Conservation (phyloP, 768 basidiomycete genomes). For the Cantharellus anzutake region DNA sequence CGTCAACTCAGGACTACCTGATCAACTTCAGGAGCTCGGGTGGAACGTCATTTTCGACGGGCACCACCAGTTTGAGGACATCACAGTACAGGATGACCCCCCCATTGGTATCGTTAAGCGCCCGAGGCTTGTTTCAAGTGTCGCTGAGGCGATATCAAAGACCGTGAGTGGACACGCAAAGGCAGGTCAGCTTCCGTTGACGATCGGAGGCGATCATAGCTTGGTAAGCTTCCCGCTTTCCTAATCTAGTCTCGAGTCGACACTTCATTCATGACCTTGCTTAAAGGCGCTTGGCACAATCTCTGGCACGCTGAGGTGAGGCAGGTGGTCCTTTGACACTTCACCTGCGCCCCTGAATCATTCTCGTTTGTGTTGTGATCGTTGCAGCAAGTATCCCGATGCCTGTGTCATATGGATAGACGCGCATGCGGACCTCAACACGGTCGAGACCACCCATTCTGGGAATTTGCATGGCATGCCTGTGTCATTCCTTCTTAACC, state of each 20-base stretch:
- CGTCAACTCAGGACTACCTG: constrained; percentile 66
- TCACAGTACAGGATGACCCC: constrained; percentile 42
- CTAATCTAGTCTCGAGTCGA: neutral
- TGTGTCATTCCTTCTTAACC: constrained; percentile 70
- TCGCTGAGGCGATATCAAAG: constrained; percentile 59
- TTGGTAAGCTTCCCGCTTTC: constrained; percentile 31
- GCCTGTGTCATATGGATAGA: constrained; percentile 88
- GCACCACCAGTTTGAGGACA: constrained; percentile 73
- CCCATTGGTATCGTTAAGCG: constrained; percentile 83
- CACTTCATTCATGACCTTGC: neutral
- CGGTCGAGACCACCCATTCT: constrained; percentile 59
- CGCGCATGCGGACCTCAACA: constrained; percentile 96
- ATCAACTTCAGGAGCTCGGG: constrained; percentile 58
- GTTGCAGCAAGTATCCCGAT: constrained; percentile 21
- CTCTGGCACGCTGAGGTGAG: constrained; percentile 64
- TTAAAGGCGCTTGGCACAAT: constrained; percentile 80
- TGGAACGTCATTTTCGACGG: constrained; percentile 86
- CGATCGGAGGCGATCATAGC: constrained; percentile 92
- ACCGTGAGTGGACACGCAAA: constrained; percentile 56
- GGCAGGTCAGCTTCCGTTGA: constrained; percentile 70
- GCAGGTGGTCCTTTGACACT: neutral
- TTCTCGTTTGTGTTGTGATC: neutral
- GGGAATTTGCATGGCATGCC: constrained; percentile 99
- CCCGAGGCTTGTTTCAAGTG: constrained; percentile 68
- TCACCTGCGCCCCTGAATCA: neutral